Base-by-base conservation (phyloP, 2,329 filamentous ascomycete genomes). In the Alternaria sp. region DNA sequence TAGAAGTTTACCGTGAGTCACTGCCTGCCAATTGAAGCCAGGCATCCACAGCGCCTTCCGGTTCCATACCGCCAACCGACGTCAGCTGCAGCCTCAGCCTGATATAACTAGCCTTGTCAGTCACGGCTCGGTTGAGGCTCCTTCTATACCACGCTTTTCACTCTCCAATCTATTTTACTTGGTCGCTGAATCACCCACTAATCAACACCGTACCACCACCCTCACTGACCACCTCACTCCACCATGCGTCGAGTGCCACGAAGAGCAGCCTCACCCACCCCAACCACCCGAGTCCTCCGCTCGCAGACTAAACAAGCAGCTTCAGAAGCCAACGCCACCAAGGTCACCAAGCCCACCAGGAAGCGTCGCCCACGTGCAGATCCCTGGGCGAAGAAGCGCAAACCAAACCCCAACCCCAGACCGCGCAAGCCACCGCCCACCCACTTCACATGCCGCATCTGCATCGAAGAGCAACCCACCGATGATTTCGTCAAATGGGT, bases 361-460 rank as follows among this genome's bases (percentile, higher is more conserved):
- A 65, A 57, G 17, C 49, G 63, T 4, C 61, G 69, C 21, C 65
- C 62, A 9, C 62, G 51, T 25, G 59, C 58, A 28, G 73, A 75
- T 25, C 69, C 70, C 19, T 74, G 72, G 71, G 52, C 62, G 11
- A 63, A 71, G 26, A 73, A 68, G 50, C 67, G 69, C 57, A 75
- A 70, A 21, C 57, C 52, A 21, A 67, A 64, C 15, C 51, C 64
- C 6, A 62, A 60, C 36, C 65, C 65, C 4, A 61, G 30, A 5
- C 56, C 64, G 19, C 65, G 65, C 26, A 28, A 61, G 26, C 61
- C 65, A 26, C 65, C 67, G 12, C 57, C 63, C 5, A 66, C 67
- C 25, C 69, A 73, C 52, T 72, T 62, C 57, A 73, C 68, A n/a
- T 75, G 72, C 57, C 69, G 71, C 0, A 74, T 74, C 11, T 75